phyloP scores from a whole-genome alignment of 1,284 basidiomycete genomes.

The Pseudozyma pruni region DNA sequence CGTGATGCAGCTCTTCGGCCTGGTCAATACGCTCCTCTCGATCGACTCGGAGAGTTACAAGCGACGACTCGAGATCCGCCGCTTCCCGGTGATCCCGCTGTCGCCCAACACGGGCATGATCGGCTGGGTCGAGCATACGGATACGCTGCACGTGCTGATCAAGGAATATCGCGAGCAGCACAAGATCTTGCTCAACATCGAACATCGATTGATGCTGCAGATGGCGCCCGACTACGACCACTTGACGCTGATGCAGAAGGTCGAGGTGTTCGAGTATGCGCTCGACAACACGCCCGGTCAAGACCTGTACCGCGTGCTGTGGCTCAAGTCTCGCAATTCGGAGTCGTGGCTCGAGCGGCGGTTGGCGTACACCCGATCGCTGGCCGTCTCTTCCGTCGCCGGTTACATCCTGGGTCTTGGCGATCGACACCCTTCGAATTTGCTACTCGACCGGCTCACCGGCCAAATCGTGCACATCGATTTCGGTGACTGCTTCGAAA shows the following conservation, averaged over 20 bases:
- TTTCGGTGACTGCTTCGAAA: slow-evolving; percentile 74
- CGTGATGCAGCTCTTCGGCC: slow-evolving; percentile 98
- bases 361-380: slow-evolving; percentile 93
- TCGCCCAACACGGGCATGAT: slow-evolving; percentile 95
- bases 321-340: slow-evolving; percentile 93
- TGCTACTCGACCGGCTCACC: slow-evolving; percentile 89
- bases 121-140: slow-evolving; percentile 96
- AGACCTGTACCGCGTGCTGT: slow-evolving; percentile 96
- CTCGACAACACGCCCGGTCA: slow-evolving; percentile 98
- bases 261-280: slow-evolving; percentile 99
- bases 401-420: slow-evolving; percentile 93
- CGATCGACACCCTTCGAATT: slow-evolving; percentile 97
- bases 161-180: slow-evolving; percentile 72
- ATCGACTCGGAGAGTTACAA: slow-evolving; percentile 96
- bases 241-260: slow-evolving; percentile 92
- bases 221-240: slow-evolving; percentile 99
- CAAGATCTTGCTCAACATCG: slow-evolving; percentile 97
- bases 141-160: slow-evolving; percentile 97
- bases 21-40: slow-evolving; percentile 93
- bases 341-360: slow-evolving; percentile 98
- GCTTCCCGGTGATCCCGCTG: slow-evolving; percentile 91
- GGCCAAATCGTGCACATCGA: slow-evolving; percentile 98
- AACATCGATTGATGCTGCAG: slow-evolving; percentile 96
- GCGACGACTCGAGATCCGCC: slow-evolving; percentile 91
- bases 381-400: slow-evolving; percentile 73